Evolutionary conservation across 1,139 yeast species (phyloP).

Genomic region (Geotrichum reessii): DNA sequence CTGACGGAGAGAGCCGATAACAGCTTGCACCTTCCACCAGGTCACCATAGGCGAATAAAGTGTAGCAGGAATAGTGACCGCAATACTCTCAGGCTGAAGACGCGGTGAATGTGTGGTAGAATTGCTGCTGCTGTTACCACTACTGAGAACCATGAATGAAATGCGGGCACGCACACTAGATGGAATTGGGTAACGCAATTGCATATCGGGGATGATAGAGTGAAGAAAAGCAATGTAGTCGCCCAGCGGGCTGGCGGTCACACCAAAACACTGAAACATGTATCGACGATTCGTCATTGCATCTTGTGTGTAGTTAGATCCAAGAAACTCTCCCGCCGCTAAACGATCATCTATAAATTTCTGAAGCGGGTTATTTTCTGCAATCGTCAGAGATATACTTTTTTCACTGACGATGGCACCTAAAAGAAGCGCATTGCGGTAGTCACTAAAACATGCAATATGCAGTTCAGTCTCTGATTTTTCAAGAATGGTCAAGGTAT

Average conservation of each 20-base stretch:
- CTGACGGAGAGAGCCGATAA: neutral
- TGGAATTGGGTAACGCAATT: slow-evolving; percentile 14
- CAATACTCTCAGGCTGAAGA: slow-evolving; percentile 1
- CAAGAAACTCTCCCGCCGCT: slow-evolving; percentile 15
- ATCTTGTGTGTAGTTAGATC: slow-evolving; percentile 8
- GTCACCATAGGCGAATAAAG: slow-evolving; percentile 5
- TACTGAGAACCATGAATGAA: slow-evolving; percentile 7
- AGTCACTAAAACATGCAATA: slow-evolving; percentile 10
- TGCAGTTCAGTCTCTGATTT: neutral
- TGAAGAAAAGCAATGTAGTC: slow-evolving; percentile 14
- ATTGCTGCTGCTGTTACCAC: neutral
- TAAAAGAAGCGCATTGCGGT: neutral
- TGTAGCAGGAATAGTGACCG: neutral
- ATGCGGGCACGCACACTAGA: slow-evolving; percentile 10
- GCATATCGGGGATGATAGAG: slow-evolving; percentile 14
- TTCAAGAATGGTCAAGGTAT: neutral
- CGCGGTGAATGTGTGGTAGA: neutral
- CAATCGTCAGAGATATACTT: neutral
- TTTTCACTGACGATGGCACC: too few species aligned
- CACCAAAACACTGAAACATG: slow-evolving; percentile 14
- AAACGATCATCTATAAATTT: slow-evolving; percentile 14
- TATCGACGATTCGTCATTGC: slow-evolving; percentile 12
- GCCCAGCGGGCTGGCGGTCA: slow-evolving; percentile 14
- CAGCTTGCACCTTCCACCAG: slow-evolving; percentile 17
- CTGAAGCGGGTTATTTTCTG: slow-evolving; percentile 4